Conservation (phyloP, 2,329 filamentous ascomycete genomes). For the Claviceps cyperi region DNA sequence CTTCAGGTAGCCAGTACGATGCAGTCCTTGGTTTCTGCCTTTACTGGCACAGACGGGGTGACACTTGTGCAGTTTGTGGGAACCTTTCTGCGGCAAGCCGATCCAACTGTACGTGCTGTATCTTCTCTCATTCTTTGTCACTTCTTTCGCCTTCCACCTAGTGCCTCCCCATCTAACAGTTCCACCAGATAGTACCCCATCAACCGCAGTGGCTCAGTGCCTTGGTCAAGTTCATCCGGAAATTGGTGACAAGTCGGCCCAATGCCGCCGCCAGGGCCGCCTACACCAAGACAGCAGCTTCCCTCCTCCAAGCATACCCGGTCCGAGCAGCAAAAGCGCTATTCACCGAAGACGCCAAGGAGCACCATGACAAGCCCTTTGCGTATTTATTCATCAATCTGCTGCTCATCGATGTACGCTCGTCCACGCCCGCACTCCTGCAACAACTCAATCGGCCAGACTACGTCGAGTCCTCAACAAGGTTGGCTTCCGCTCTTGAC, state of each 20-base stretch:
- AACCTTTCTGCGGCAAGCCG: slow-evolving; percentile 33
- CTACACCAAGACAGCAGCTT: slow-evolving; percentile 43
- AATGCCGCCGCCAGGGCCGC: slow-evolving; percentile 40
- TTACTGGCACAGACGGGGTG: slow-evolving; percentile 44
- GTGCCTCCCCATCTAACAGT: neutral
- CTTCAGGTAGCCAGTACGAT: slow-evolving; percentile 33
- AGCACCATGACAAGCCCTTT: slow-evolving; percentile 32
- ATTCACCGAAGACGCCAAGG: slow-evolving; percentile 31
- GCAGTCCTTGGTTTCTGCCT: slow-evolving; percentile 34
- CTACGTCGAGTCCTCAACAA: slow-evolving; percentile 35
- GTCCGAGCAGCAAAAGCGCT: slow-evolving; percentile 29
- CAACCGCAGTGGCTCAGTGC: slow-evolving; percentile 38
- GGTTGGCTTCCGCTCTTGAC: slow-evolving; percentile 48
- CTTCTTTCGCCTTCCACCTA: neutral
- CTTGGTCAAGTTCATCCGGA: slow-evolving; percentile 33
- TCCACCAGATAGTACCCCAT: slow-evolving; percentile 29
- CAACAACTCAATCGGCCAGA: slow-evolving; percentile 39
- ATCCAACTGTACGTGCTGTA: slow-evolving; percentile 27
- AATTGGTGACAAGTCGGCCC: slow-evolving; percentile 39
- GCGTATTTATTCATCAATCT: slow-evolving; percentile 50
- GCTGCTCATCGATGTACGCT: slow-evolving; percentile 50
- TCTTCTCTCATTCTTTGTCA: neutral
- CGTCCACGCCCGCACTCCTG: slow-evolving; percentile 46
- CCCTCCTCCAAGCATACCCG: slow-evolving; percentile 42
- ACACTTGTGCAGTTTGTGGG: slow-evolving; percentile 45